These are phyloP conservation scores for Apiotrichum laibachii DNA, from an alignment of 1,284 basidiomycete species.

Conservation along the genomic window DNA sequence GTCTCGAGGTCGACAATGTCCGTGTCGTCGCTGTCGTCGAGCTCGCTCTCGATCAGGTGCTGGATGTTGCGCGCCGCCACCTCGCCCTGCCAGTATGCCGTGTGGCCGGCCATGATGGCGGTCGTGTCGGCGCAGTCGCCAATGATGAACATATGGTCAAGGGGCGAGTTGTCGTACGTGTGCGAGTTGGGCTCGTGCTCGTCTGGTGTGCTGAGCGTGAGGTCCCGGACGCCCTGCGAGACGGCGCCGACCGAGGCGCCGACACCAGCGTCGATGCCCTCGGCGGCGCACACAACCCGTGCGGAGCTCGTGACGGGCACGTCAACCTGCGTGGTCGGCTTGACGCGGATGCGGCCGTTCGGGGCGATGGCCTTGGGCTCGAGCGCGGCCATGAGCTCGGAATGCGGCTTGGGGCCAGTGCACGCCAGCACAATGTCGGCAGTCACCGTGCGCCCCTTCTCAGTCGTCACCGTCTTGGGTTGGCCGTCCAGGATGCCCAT, in stretches of 20 bases:
- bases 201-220: conserved; percentile 6
- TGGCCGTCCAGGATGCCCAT: conserved; percentile 35
- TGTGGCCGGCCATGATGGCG: conserved; percentile 63
- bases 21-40: conserved; percentile 37
- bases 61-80: conserved; percentile 51
- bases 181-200: conserved; percentile 1
- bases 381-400: conserved; percentile 58
- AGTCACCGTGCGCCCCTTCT: conserved; percentile 60
- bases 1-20: conserved; percentile 52
- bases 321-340: conserved; percentile 59
- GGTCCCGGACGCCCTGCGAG: too few species aligned
- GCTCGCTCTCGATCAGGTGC: conserved; percentile 35
- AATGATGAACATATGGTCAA: conserved; percentile 51
- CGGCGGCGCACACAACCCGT: background rate
- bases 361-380: conserved; percentile 57
- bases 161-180: conserved; percentile 5
- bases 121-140: conserved; percentile 52
- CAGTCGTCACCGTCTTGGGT: conserved; percentile 56
- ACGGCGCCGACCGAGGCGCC: too few species aligned
- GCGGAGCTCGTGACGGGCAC: background rate
- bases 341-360: conserved; percentile 56
- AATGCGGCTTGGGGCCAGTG: conserved; percentile 72
- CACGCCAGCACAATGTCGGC: conserved; percentile 70
- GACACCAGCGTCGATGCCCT: background rate
- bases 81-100: conserved; percentile 61